Conservation (phyloP, 768 basidiomycete species). For the Amanita phalloides region DNA sequence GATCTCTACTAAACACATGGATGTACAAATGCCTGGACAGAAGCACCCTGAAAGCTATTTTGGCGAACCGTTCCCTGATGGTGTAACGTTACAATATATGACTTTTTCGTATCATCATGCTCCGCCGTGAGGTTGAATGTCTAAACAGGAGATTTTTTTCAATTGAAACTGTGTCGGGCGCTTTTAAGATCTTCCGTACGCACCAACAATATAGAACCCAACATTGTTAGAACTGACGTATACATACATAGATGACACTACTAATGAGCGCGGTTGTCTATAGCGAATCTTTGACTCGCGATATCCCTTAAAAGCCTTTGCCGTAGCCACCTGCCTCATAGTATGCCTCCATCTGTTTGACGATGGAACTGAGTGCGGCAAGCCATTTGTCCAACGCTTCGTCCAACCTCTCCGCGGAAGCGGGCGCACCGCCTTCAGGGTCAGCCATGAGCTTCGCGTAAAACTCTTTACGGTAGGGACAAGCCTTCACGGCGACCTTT, state of each 20-base stretch:
- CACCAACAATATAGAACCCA: background rate
- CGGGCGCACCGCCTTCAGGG: slow-evolving; percentile 36
- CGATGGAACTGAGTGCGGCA: slow-evolving; percentile 44
- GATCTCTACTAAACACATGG: background rate
- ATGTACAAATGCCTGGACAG: background rate
- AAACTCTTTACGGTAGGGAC: slow-evolving; percentile 59
- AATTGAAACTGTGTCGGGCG: background rate
- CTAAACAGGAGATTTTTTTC: background rate
- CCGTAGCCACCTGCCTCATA: slow-evolving; percentile 51
- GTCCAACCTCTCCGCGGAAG: slow-evolving; percentile 38
- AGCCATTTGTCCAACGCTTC: slow-evolving; percentile 60
- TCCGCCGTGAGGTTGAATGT: background rate
- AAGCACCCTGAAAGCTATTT: background rate
- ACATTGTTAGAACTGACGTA: background rate
- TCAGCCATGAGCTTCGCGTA: slow-evolving; percentile 57
- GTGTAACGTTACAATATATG: background rate
- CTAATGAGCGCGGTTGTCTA: background rate
- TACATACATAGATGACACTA: background rate
- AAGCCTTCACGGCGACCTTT: slow-evolving; percentile 54
- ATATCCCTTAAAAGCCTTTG: slow-evolving; percentile 29
- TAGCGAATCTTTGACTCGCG: background rate
- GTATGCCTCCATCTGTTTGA: slow-evolving; percentile 43
- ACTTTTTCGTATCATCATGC: background rate
- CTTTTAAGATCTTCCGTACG: background rate
- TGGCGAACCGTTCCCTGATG: background rate